Percentiles rank a stretch among this genome's conserved stretches.
Conservation (phyloP, 768 basidiomycete genomes). For the Mycena alexandri region DNA sequence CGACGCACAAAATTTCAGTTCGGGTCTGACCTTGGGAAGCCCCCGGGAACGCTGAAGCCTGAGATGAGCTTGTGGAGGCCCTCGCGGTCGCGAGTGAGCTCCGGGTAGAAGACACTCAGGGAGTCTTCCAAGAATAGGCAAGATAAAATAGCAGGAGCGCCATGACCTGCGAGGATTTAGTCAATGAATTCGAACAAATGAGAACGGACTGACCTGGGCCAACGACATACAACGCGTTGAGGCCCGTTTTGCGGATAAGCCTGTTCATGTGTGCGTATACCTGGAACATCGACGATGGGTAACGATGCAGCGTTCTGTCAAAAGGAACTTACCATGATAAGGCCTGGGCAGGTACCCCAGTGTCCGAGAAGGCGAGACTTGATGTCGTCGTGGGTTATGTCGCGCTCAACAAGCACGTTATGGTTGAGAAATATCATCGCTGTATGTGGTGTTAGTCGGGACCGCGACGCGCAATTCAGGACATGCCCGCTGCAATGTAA, state of each 20-base stretch:
- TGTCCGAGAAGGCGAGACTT: conserved; percentile 87
- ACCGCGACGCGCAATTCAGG: not conserved
- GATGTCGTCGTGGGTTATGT: conserved; percentile 75
- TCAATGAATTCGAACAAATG: not conserved
- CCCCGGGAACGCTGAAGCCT: conserved; percentile 84
- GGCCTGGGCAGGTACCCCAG: conserved; percentile 69
- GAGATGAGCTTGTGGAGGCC: conserved; percentile 80
- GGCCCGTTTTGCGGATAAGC: conserved; percentile 68
- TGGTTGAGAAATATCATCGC: conserved; percentile 89
- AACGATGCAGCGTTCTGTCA: not conserved
- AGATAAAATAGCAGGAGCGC: conserved; percentile 89
- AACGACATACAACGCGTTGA: conserved; percentile 81
- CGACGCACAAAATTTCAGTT: not conserved
- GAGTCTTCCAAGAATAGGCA: conserved; percentile 90
- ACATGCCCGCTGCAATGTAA: conserved; percentile 77
- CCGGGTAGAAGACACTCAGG: conserved; percentile 67
- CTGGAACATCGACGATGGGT: not conserved
- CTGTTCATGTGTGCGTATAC: conserved; percentile 78
- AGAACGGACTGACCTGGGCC: conserved; percentile 69
- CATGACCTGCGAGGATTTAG: conserved; percentile 67
- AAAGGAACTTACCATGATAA: conserved; percentile 22
- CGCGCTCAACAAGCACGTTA: conserved; percentile 75
- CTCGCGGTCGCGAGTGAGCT: conserved; percentile 64
- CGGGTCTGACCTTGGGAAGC: conserved; percentile 76
- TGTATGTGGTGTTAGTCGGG: conserved; percentile 41